Evolutionary conservation across 305 asterid genomes (phyloP), one percentile per base, ranked within the genome.

Genomic region (Solanum aculeatissimum): DNA sequence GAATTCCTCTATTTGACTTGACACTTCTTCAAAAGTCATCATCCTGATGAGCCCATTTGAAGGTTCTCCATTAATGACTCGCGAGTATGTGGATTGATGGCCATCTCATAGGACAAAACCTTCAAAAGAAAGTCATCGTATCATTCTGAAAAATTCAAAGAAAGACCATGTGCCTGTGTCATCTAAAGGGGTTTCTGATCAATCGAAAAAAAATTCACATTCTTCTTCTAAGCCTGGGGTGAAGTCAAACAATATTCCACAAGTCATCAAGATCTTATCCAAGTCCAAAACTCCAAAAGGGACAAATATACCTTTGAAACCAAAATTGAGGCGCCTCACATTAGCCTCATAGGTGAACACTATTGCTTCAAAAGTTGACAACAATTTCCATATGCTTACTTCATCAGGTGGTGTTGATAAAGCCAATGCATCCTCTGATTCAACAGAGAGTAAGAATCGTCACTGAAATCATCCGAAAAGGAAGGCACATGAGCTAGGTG

Each of bases 381-480:
- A 10, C 1, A 10, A 10, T 43, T 10, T 14, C 3, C 13, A 10
- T 3, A 43, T 40, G 2, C 2, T 40, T 40, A 8, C 9, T 40
- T 40, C 2, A 1, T 8, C 0, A 40, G 2, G 8, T 54, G 10
- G 23, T 18, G 1, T 18, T 18, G 23, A 21, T 0, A 2, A n/a
- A 54, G 9, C 11, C 60, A 54, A 54, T 54, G 11, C 60, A 6
- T 54, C 14, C n/a, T 9, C 27, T 1, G n/a, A 14, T 18, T n/a
- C 63, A 3, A 57, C 5, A 4, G 63, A 57, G 4, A 54, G 23
- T 18, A 7, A 54, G 21, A 1, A 54, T 57, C 13, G 1, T 57
- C 27, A 57, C 6, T 57, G 3, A 6, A 57, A n/a, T 3, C 6
- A 1, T 57, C 63, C 63, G 9, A 9, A n/a, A 57, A n/a, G 40